phyloP scores from a whole-genome alignment of 2,329 filamentous ascomycete species.

The Fusarium torreyae region DNA sequence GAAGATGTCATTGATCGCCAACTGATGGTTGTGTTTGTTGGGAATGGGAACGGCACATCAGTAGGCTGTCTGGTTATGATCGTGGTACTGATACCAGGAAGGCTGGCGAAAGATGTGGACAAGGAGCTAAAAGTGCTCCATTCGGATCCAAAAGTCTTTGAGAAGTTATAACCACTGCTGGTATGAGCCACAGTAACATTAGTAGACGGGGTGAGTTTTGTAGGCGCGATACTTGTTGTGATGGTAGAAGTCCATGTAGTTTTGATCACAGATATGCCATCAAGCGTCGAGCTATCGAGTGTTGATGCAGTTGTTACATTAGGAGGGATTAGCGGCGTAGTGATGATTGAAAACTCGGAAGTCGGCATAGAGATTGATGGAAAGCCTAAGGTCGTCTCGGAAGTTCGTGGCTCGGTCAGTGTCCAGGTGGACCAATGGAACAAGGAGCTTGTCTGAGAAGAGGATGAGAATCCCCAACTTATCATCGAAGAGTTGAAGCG shows the following conservation, averaged over 20 bases:
- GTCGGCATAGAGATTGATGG: conserved; percentile 21
- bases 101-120: conserved; percentile 7
- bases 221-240: conserved; percentile 25
- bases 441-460: conserved; percentile 9
- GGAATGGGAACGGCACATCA: conserved; percentile 31
- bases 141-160: conserved; percentile 10
- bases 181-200: conserved; percentile 25
- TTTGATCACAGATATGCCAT: conserved; percentile 17
- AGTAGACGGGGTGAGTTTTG: conserved; percentile 8
- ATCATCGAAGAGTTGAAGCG: conserved; percentile 16
- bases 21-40: conserved; percentile 27
- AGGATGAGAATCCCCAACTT: conserved; percentile 2
- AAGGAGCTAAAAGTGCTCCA: conserved; percentile 6
- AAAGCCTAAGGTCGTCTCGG: neutral
- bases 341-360: conserved; percentile 23
- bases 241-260: conserved; percentile 36
- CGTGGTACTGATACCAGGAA: conserved; percentile 25
- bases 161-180: conserved; percentile 32
- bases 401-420: conserved; percentile 15
- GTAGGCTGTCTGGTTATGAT: conserved; percentile 25
- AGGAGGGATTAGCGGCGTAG: conserved; percentile 27
- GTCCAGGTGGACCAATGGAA: conserved; percentile 41
- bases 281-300: conserved; percentile 1
- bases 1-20: conserved; percentile 25
- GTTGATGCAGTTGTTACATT: conserved; percentile 14